Evolutionary conservation across 1,284 basidiomycete genomes (phyloP).

Genomic region (Tilletia caries): DNA sequence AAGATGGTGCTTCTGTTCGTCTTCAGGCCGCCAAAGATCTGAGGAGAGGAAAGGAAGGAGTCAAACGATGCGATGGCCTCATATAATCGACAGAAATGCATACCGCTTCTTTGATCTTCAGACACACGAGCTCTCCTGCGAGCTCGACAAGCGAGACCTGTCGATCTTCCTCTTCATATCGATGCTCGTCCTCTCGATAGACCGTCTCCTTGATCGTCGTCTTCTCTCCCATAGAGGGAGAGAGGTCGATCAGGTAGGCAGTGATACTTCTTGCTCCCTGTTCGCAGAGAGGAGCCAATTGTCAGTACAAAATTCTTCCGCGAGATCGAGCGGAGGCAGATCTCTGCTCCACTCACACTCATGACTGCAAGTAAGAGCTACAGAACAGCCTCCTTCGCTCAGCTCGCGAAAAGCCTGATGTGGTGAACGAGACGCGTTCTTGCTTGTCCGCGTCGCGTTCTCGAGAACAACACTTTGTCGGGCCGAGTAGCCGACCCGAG

Average conservation of each 20-base stretch:
- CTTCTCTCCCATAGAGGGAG: constrained; percentile 74
- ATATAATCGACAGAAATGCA: constrained; percentile 19
- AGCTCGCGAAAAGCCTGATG: too few relatives aligned
- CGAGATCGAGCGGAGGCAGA: too few relatives aligned
- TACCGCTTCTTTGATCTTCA: constrained; percentile 85
- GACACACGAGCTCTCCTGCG: constrained; percentile 77
- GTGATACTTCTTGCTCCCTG: constrained; percentile 14
- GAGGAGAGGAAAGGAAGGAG: not conserved
- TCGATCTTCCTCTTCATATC: constrained; percentile 2
- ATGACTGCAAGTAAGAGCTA: not conserved
- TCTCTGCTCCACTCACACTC: not conserved
- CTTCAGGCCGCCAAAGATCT: constrained; percentile 85
- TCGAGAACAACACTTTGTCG: constrained; percentile 8
- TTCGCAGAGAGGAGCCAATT: too few relatives aligned
- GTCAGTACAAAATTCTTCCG: too few relatives aligned
- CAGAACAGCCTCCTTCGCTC: too few relatives aligned
- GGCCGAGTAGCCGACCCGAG: not conserved
- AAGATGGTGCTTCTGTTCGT: constrained; percentile 86
- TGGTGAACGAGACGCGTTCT: too few relatives aligned
- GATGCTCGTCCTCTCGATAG: constrained; percentile 8
- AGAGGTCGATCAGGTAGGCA: constrained; percentile 75
- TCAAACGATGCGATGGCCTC: not conserved
- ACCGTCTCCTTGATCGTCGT: constrained; percentile 31
- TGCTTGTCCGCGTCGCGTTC: too few relatives aligned
- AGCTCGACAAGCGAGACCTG: constrained; percentile 66